Evolutionary conservation across 2,329 filamentous ascomycete genomes (phyloP).

Genomic region (Arthrobotrys iridis): DNA sequence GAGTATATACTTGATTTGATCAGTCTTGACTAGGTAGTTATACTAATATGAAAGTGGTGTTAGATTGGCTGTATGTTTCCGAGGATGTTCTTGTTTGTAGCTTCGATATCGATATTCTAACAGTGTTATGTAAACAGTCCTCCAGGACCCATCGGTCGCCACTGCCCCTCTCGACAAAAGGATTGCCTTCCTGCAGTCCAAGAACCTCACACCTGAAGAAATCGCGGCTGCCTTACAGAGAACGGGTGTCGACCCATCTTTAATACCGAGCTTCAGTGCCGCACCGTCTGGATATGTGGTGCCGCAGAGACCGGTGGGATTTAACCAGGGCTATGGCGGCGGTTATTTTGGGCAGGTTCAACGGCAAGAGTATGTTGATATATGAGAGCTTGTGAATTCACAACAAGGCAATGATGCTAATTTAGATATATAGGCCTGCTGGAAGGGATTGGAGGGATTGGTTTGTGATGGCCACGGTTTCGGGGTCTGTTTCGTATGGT

Average conservation of each 20-base stretch:
- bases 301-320: slow-evolving; percentile 64
- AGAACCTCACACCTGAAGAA: slow-evolving; percentile 97
- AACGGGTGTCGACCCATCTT: slow-evolving; percentile 70
- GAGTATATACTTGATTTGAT: slow-evolving; percentile 1
- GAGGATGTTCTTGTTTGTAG: neutral
- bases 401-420: neutral
- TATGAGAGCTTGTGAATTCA: neutral
- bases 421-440: slow-evolving; percentile 45
- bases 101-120: slow-evolving; percentile 20
- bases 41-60: slow-evolving; percentile 1
- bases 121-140: slow-evolving; percentile 68
- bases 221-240: slow-evolving; percentile 84
- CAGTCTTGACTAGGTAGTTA: neutral
- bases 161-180: slow-evolving; percentile 91
- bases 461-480: slow-evolving; percentile 99
- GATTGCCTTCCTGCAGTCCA: slow-evolving; percentile 90
- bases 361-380: slow-evolving; percentile 45
- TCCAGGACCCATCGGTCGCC: slow-evolving; percentile 92
- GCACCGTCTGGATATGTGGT: slow-evolving; percentile 63
- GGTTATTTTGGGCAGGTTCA: slow-evolving; percentile 46
- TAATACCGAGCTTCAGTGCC: slow-evolving; percentile 63
- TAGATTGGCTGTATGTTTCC: slow-evolving; percentile 44
- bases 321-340: slow-evolving; percentile 59
- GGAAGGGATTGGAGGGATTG: slow-evolving; percentile 91
- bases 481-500: slow-evolving; percentile 87